A percentile compares a stretch with the other conserved stretches of the same genome.
phyloP scores from a whole-genome alignment of 2,329 filamentous ascomycete species.

The Aspergillus latus region DNA sequence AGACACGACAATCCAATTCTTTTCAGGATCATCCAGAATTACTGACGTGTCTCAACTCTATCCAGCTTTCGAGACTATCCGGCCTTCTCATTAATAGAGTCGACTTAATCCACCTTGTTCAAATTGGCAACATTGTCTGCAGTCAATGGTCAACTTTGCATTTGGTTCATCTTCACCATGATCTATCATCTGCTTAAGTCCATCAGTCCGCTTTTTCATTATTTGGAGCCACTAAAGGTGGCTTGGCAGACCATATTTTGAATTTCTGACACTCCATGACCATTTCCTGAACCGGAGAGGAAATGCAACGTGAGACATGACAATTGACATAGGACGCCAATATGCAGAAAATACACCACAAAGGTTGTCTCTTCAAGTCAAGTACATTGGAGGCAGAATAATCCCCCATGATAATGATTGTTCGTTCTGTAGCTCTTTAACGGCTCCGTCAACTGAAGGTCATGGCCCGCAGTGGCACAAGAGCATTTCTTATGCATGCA shows the following conservation, averaged over 20 bases:
- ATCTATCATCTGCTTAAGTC: neutral
- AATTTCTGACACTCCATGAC: no score
- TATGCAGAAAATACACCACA: neutral
- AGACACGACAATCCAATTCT: neutral
- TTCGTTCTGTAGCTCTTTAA: neutral
- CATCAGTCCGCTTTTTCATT: neutral
- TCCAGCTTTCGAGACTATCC: neutral
- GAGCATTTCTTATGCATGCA: neutral
- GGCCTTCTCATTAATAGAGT: neutral
- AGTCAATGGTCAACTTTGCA: neutral
- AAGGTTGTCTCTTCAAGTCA: neutral
- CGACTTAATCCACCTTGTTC: neutral
- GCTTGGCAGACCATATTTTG: no score
- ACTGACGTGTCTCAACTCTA: slow-evolving; percentile 3
- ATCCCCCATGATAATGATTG: neutral
- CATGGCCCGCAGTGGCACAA: neutral
- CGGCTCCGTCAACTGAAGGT: neutral
- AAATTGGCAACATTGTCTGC: neutral
- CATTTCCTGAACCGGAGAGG: no score
- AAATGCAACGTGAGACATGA: neutral
- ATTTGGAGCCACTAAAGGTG: neutral
- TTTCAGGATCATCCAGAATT: slow-evolving; percentile 2
- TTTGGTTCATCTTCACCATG: neutral
- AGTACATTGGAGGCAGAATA: neutral
- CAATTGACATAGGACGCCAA: neutral